Conservation (phyloP, 148 eudicot genomes). For the Agrostemma githago region DNA sequence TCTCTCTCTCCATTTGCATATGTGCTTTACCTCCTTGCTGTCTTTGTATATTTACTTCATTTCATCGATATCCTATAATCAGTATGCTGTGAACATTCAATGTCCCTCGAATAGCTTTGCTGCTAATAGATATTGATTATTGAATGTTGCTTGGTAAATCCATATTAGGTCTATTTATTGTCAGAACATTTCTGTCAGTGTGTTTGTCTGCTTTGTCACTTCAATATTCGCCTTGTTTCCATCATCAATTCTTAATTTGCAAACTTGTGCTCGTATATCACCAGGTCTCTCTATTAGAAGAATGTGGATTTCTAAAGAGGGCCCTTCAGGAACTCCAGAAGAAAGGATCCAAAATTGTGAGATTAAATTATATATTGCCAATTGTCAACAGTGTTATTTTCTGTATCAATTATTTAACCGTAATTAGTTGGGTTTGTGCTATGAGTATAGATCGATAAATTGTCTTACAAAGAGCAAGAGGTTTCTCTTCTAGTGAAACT, state of each 20-base stretch:
- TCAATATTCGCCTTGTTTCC: background rate
- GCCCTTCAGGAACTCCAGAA: conserved; percentile 81
- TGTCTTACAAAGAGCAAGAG: conserved; percentile 80
- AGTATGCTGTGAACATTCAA: background rate
- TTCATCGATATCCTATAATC: no score
- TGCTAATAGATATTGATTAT: background rate
- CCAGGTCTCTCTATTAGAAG: conserved; percentile 83
- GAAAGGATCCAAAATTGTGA: conserved; percentile 77
- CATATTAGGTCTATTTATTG: background rate
- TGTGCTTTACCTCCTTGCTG: background rate
- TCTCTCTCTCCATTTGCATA: no score
- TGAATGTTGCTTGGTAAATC: background rate
- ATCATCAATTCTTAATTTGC: background rate
- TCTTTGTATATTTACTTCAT: no score
- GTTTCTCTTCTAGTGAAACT: conserved; percentile 87
- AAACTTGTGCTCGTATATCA: conserved; percentile 11
- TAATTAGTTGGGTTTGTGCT: conserved; percentile 15
- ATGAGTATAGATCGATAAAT: conserved; percentile 67
- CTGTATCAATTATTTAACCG: conserved; percentile 3
- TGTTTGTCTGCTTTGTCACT: background rate
- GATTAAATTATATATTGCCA: conserved; percentile 22
- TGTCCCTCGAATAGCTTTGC: background rate
- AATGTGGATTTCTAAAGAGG: conserved; percentile 68
- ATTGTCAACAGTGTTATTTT: background rate
- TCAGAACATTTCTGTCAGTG: background rate